A percentile compares a stretch with the other conserved stretches of the same genome.
phyloP scores from a whole-genome alignment of 1,284 basidiomycete species.

The Boletus subluridellus region DNA sequence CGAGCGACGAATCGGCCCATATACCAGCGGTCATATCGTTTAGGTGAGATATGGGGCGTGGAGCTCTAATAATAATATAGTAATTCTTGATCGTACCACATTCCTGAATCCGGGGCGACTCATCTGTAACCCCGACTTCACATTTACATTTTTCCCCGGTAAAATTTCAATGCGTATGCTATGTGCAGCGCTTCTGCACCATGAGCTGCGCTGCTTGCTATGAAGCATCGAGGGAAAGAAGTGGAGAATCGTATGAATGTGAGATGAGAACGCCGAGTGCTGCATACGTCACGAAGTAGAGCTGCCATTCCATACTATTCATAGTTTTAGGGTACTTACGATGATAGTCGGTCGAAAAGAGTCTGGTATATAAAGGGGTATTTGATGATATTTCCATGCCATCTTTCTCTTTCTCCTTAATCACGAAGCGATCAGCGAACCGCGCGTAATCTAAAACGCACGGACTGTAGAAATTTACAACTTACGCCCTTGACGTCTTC shows the following conservation, averaged over 20 bases:
- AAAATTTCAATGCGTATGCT: not conserved
- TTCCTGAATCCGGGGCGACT: not conserved
- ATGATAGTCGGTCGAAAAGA: not conserved
- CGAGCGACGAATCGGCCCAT: not conserved
- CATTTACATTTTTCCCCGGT: not conserved
- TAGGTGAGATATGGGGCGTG: not conserved
- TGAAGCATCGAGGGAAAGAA: slow-evolving; percentile 11
- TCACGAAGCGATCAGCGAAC: slow-evolving; percentile 1
- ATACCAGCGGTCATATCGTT: not conserved
- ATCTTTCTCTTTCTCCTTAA: not conserved
- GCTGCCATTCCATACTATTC: slow-evolving; percentile 6
- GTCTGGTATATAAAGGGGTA: slow-evolving; percentile 4
- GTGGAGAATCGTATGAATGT: not conserved
- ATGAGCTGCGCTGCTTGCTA: slow-evolving; percentile 3
- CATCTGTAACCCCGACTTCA: not conserved
- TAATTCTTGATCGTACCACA: not conserved
- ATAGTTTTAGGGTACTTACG: not conserved
- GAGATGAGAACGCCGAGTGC: slow-evolving; percentile 1
- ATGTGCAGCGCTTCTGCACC: not conserved
- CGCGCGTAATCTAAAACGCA: not conserved
- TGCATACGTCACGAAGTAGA: not conserved
- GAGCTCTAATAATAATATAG: not conserved
- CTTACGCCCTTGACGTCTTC: slow-evolving; percentile 7
- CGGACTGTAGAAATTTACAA: not conserved
- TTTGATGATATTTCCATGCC: not conserved